Conservation (phyloP, 2,329 filamentous ascomycete genomes). For the Fusarium goolgardi region DNA sequence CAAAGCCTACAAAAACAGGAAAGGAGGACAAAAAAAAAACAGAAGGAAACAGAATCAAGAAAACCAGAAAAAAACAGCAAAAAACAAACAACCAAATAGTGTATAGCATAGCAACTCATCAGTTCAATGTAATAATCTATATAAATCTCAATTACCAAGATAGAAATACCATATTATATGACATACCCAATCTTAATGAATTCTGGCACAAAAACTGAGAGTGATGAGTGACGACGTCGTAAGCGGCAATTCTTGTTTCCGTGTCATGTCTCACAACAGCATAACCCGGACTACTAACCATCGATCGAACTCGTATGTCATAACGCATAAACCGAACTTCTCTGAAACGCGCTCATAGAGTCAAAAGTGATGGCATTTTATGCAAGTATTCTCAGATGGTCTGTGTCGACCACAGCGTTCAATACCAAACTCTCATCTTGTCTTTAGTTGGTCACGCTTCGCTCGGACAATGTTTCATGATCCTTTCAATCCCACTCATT, state of each 20-base stretch:
- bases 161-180: slow-evolving; percentile 3
- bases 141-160: neutral
- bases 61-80: slow-evolving; percentile 1
- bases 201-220: neutral
- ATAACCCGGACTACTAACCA: neutral
- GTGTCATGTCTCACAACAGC: neutral
- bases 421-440: neutral
- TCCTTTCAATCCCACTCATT: neutral
- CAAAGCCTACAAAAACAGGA: slow-evolving; percentile 7
- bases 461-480: neutral
- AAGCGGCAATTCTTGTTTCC: slow-evolving; percentile 9
- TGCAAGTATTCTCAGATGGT: neutral
- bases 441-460: neutral
- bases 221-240: slow-evolving; percentile 15
- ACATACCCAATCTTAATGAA: neutral
- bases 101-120: slow-evolving; percentile 4
- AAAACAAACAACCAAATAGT: neutral
- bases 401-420: neutral
- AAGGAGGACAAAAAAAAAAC: neutral
- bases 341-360: neutral
- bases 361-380: neutral
- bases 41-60: slow-evolving; percentile 6
- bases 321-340: neutral
- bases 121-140: slow-evolving; percentile 8
- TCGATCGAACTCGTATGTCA: neutral